A percentile compares a stretch with the other conserved stretches of the same genome.
These are phyloP conservation scores for Colletotrichum liaoningense DNA, from an alignment of 2,329 filamentous ascomycete genomes.

Conservation along the genomic window DNA sequence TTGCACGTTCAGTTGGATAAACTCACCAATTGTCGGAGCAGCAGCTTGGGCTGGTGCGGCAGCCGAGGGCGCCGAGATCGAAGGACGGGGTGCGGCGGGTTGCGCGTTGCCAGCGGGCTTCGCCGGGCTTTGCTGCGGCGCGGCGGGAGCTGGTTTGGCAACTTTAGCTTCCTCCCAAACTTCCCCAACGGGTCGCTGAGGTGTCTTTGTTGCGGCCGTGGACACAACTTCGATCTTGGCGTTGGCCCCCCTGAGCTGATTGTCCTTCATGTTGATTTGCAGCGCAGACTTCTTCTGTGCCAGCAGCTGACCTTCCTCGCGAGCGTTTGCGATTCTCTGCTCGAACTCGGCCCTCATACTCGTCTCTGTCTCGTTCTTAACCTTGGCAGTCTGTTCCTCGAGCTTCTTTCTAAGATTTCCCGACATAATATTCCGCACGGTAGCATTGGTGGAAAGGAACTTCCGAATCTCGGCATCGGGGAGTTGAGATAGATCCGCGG, in stretches of 20 bases:
- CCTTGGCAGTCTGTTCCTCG: conserved; percentile 71
- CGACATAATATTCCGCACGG: conserved; percentile 68
- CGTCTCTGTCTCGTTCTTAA: conserved; percentile 65
- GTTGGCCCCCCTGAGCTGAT: conserved; percentile 69
- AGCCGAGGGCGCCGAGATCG: conserved; percentile 22
- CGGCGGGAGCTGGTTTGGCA: conserved; percentile 40
- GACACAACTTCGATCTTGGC: conserved; percentile 84
- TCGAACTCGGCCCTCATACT: conserved; percentile 61
- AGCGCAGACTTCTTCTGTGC: conserved; percentile 79
- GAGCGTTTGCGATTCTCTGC: conserved; percentile 63
- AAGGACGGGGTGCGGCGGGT: conserved; percentile 18
- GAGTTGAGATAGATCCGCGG: conserved; percentile 58
- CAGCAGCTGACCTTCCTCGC: conserved; percentile 76
- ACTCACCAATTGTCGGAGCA: conserved; percentile 32
- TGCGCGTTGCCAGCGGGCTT: conserved; percentile 28
- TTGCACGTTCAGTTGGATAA: conserved; percentile 27
- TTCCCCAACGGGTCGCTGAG: conserved; percentile 83
- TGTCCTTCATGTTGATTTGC: conserved; percentile 84
- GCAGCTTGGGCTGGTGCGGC: conserved; percentile 34
- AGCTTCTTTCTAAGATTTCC: conserved; percentile 78
- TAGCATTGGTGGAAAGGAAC: conserved; percentile 66
- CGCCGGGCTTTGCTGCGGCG: conserved; percentile 35
- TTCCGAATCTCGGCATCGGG: conserved; percentile 67
- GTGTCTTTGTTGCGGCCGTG: conserved; percentile 86
- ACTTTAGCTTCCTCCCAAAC: conserved; percentile 86